These are phyloP conservation scores for Tuber microsphaerosporum DNA, from an alignment of 495 filamentous ascomycete species.

Conservation along the genomic window DNA sequence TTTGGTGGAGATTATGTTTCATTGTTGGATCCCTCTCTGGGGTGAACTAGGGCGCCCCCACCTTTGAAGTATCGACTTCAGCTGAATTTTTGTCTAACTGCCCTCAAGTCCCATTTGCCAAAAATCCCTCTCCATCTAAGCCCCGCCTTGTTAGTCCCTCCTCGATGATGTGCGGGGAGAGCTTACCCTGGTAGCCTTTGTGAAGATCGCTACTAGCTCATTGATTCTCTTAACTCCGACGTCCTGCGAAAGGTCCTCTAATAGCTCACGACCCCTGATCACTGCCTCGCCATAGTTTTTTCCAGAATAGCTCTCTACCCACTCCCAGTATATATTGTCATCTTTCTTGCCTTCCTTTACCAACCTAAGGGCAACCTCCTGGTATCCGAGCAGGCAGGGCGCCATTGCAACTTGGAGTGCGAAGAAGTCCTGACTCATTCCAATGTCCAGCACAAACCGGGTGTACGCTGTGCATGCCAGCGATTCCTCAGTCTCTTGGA, in stretches of 20 bases:
- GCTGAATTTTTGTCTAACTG: neutral
- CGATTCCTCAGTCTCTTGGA: constrained; percentile 61
- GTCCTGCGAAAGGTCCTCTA: constrained; percentile 19
- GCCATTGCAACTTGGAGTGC: constrained; percentile 74
- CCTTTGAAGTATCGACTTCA: neutral
- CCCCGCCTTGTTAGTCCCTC: neutral
- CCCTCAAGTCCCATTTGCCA: neutral
- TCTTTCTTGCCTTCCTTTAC: constrained; percentile 52
- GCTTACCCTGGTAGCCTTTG: constrained; percentile 69
- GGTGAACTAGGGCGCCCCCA: neutral
- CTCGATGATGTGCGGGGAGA: constrained; percentile 4
- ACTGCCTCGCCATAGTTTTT: constrained; percentile 70
- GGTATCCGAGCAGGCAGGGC: constrained; percentile 82
- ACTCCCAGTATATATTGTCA: constrained; percentile 77
- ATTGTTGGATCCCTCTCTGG: too few species aligned
- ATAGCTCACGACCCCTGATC: constrained; percentile 57
- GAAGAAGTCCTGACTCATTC: constrained; percentile 76
- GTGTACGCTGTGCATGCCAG: constrained; percentile 67
- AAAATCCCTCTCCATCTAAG: neutral
- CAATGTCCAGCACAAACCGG: constrained; percentile 74
- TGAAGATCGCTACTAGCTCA: constrained; percentile 72
- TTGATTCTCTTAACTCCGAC: constrained; percentile 54
- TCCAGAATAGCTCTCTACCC: constrained; percentile 79
- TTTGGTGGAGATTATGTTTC: too few species aligned
- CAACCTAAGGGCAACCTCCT: constrained; percentile 62